Conservation (phyloP, 1,284 basidiomycete genomes). For the Ganoderma lingzhi region DNA sequence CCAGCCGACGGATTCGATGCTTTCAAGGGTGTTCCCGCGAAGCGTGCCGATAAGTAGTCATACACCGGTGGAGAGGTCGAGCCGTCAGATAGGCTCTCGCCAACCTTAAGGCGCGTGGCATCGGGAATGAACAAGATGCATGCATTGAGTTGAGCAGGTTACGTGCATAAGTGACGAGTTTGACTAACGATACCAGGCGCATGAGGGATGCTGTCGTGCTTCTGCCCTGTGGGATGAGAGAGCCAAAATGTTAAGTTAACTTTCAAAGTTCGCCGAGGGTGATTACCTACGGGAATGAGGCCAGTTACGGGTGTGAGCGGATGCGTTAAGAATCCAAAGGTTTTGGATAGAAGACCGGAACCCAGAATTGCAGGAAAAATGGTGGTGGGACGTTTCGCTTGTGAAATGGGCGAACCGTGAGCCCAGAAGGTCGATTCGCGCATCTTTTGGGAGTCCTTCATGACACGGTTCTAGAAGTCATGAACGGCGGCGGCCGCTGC, state of each 20-base stretch:
- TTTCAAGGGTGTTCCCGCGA: slow-evolving; percentile 24
- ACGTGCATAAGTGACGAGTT: neutral
- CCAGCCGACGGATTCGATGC: slow-evolving; percentile 3
- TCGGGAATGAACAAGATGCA: slow-evolving; percentile 13
- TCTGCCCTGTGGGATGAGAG: neutral
- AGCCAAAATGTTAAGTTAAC: neutral
- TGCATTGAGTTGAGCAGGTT: neutral
- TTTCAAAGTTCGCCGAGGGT: slow-evolving; percentile 3
- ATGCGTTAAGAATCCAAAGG: neutral
- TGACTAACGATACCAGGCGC: neutral
- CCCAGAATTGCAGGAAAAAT: neutral
- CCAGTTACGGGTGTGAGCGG: slow-evolving; percentile 8
- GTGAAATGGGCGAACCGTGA: slow-evolving; percentile 5
- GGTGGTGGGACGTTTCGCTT: neutral
- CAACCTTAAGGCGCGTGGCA: slow-evolving; percentile 23
- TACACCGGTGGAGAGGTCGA: slow-evolving; percentile 6
- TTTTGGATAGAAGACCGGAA: slow-evolving; percentile 8
- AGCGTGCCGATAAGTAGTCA: slow-evolving; percentile 16
- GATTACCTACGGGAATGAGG: neutral
- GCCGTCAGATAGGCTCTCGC: slow-evolving; percentile 29
- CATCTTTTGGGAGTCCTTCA: slow-evolving; percentile 5
- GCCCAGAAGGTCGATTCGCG: neutral
- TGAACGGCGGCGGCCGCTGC: slow-evolving; percentile 12
- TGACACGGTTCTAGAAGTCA: neutral
- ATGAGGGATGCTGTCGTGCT: neutral